Conservation (phyloP, 2,329 filamentous ascomycete genomes). For the Ceratocystis papillata region DNA sequence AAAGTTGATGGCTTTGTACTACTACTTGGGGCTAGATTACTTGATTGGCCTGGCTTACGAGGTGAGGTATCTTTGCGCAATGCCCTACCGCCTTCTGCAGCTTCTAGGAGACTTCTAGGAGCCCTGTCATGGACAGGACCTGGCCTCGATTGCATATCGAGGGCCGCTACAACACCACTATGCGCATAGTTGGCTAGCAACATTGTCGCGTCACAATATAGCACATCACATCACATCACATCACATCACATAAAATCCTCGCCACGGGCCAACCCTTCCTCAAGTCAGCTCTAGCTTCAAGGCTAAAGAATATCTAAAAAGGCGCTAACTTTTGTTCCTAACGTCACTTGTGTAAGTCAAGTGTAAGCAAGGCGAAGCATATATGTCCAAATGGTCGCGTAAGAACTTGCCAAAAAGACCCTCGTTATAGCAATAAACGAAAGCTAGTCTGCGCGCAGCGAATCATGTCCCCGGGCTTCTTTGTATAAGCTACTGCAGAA, state of each 20-base stretch:
- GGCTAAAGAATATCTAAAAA: not conserved
- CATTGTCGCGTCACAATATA: not conserved
- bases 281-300: not conserved
- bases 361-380: not conserved
- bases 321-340: not conserved
- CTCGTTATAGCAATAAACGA: not conserved
- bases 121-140: no score
- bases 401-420: not conserved
- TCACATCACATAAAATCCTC: not conserved
- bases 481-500: no score
- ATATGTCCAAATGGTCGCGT: not conserved
- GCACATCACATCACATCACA: slow-evolving; percentile 8
- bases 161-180: no score
- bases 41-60: not conserved
- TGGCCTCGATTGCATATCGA: no score
- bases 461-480: no score
- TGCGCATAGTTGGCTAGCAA: no score
- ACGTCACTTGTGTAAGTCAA: slow-evolving; percentile 2
- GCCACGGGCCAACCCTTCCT: not conserved
- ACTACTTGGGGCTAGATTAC: no score
- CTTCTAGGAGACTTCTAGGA: not conserved
- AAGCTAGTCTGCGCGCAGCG: no score
- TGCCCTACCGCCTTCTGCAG: not conserved
- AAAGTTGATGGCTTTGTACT: no score
- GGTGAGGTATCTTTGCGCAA: not conserved